Conservation (phyloP, 2,329 filamentous ascomycete genomes). For the Thielaviopsis populi region DNA sequence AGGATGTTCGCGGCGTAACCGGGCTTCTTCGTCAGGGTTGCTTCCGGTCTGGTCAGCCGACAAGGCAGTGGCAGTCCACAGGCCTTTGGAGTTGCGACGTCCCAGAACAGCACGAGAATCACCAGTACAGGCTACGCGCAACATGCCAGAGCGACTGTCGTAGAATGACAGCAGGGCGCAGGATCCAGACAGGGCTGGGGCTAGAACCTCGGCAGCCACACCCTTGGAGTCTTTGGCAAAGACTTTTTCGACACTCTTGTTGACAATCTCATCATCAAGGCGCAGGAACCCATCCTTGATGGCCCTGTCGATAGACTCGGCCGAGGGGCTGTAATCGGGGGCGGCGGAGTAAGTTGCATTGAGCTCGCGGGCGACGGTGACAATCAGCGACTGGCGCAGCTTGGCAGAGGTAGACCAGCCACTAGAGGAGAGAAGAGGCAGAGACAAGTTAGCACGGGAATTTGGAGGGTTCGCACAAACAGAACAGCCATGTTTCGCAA, state of each 20-base stretch:
- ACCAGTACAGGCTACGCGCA: constrained; percentile 89
- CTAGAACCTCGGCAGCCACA: constrained; percentile 80
- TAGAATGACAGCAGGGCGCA: constrained; percentile 95
- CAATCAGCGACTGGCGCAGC: constrained; percentile 80
- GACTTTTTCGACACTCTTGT: constrained; percentile 84
- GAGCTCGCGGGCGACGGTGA: constrained; percentile 80
- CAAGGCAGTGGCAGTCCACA: constrained; percentile 82
- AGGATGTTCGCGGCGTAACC: constrained; percentile 74
- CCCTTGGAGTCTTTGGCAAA: constrained; percentile 76
- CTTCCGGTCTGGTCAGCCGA: constrained; percentile 89
- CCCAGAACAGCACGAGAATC: constrained; percentile 93
- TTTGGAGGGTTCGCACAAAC: background rate
- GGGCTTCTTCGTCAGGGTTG: constrained; percentile 68
- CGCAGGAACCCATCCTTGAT: constrained; percentile 85
- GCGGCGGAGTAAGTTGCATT: constrained; percentile 78
- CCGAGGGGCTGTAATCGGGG: constrained; percentile 46
- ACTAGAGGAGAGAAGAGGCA: constrained; percentile 30
- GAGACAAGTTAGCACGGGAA: background rate
- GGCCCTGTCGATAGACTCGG: constrained; percentile 71
- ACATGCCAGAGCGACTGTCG: constrained; percentile 68
- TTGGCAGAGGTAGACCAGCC: constrained; percentile 98
- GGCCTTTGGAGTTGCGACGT: constrained; percentile 59
- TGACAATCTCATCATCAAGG: constrained; percentile 85
- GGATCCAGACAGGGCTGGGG: constrained; percentile 88
- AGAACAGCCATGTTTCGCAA: background rate